A percentile compares a stretch with the other conserved stretches of the same genome.
These are phyloP conservation scores for Hypoxylon subgilvum DNA, from an alignment of 495 filamentous ascomycete species.

Conservation along the genomic window DNA sequence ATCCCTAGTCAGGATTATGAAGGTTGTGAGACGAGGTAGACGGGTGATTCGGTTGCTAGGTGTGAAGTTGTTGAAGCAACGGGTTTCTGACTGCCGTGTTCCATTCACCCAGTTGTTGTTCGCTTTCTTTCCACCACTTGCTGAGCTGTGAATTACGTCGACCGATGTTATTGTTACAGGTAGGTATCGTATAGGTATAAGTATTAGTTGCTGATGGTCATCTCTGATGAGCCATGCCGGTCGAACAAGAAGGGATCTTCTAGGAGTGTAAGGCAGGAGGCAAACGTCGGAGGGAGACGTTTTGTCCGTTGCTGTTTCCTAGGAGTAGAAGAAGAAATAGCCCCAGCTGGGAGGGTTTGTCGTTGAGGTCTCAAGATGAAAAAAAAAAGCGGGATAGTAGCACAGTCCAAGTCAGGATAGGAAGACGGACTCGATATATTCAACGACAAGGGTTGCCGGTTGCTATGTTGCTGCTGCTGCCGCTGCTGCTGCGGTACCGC, in stretches of 20 bases:
- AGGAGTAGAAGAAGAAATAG: too few species aligned
- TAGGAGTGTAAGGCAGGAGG: constrained; percentile 13
- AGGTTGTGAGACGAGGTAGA: background rate
- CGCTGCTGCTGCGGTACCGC: constrained; percentile 25
- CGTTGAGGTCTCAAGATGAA: background rate
- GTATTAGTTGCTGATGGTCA: constrained; percentile 33
- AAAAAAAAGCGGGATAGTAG: background rate
- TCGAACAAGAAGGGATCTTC: constrained; percentile 23
- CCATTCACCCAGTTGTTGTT: constrained; percentile 24
- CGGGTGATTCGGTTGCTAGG: background rate
- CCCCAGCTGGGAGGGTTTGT: constrained; percentile 21
- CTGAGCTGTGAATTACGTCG: constrained; percentile 10
- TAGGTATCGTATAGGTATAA: background rate
- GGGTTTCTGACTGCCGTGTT: constrained; percentile 27
- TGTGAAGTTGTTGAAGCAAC: constrained; percentile 17
- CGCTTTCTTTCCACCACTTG: constrained; percentile 16
- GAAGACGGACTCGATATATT: constrained; percentile 36
- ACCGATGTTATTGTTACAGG: constrained; percentile 21
- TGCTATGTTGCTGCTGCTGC: too few species aligned
- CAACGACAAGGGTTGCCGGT: constrained; percentile 23
- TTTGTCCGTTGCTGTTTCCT: constrained; percentile 35
- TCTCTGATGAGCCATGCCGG: constrained; percentile 41
- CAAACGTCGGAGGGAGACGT: constrained; percentile 24
- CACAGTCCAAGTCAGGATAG: too few species aligned
- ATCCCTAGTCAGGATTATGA: constrained; percentile 4